Evolutionary conservation across 495 filamentous ascomycete species (phyloP).

Genomic region (Xylona heveae): DNA sequence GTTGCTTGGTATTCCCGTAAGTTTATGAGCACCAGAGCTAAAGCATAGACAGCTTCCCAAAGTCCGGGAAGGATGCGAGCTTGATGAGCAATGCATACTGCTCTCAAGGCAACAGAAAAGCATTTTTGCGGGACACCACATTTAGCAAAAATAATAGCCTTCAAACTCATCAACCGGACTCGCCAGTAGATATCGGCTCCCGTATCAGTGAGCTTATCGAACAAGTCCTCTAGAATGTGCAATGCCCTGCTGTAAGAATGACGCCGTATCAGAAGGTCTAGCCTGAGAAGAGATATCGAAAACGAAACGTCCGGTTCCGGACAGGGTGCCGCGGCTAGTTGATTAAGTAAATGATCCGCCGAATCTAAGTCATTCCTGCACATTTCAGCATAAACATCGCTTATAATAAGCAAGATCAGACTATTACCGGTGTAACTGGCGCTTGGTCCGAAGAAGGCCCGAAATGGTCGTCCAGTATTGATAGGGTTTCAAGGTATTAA

Average conservation of each 20-base stretch:
- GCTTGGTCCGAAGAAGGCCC: constrained; percentile 47
- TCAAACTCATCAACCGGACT: constrained; percentile 52
- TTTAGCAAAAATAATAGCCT: constrained; percentile 50
- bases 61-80: constrained; percentile 49
- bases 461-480: constrained; percentile 63
- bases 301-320: constrained; percentile 49
- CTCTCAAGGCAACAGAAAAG: constrained; percentile 64
- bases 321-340: constrained; percentile 30
- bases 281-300: constrained; percentile 42
- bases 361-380: constrained; percentile 41
- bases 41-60: constrained; percentile 52
- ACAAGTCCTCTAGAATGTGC: constrained; percentile 39
- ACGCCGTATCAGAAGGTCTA: constrained; percentile 48
- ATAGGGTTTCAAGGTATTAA: constrained; percentile 55
- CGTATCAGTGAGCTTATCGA: constrained; percentile 41
- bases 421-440: constrained; percentile 41
- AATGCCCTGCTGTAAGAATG: constrained; percentile 43
- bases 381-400: not conserved
- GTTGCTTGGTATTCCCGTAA: constrained; percentile 59
- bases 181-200: constrained; percentile 56
- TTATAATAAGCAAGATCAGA: not conserved
- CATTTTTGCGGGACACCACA: constrained; percentile 57
- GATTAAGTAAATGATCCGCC: constrained; percentile 40
- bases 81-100: constrained; percentile 54
- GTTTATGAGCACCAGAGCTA: constrained; percentile 46